A percentile compares a stretch with the other conserved stretches of the same genome.
phyloP scores from a whole-genome alignment of 352 stramenopile genomes.

The Globisporangium mamillatum region DNA sequence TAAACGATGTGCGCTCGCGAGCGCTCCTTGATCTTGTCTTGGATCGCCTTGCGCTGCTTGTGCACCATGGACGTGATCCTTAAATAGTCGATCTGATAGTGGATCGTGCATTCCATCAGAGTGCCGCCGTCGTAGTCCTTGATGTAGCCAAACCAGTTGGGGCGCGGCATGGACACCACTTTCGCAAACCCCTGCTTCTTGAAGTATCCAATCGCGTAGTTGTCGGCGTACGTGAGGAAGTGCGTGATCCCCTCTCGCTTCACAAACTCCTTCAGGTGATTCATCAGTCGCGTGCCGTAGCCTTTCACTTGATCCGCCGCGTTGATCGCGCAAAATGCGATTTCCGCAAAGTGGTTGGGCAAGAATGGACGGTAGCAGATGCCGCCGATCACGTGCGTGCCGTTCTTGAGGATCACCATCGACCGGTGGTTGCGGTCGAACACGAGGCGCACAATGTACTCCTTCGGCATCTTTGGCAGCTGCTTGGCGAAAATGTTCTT shows the following conservation, averaged over 20 bases:
- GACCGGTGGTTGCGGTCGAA: constrained; percentile 95
- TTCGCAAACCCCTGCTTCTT: constrained; percentile 96
- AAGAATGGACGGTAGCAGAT: constrained; percentile 98
- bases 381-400: constrained; percentile 93
- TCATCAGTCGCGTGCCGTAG: constrained; percentile 99
- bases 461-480: constrained; percentile 98
- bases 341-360: constrained; percentile 97
- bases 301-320: constrained; percentile 95
- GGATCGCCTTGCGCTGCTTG: constrained; percentile 88
- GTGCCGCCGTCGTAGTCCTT: constrained; percentile 99
- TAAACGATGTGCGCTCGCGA: constrained; percentile 76
- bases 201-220: constrained; percentile 99
- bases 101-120: constrained; percentile 99
- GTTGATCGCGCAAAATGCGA: constrained; percentile 99
- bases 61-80: constrained; percentile 94
- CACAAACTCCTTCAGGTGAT: constrained; percentile 98
- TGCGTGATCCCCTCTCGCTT: constrained; percentile 90
- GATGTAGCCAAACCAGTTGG: constrained; percentile 97
- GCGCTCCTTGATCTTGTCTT: constrained; percentile 79
- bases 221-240: constrained; percentile 99
- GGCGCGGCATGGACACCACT: constrained; percentile 79
- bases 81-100: constrained; percentile 97
- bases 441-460: constrained; percentile 99
- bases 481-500: constrained; percentile 99
- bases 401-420: constrained; percentile 93